phyloP scores from a whole-genome alignment of 345 rosid genomes.

The Salix suchowensis region DNA sequence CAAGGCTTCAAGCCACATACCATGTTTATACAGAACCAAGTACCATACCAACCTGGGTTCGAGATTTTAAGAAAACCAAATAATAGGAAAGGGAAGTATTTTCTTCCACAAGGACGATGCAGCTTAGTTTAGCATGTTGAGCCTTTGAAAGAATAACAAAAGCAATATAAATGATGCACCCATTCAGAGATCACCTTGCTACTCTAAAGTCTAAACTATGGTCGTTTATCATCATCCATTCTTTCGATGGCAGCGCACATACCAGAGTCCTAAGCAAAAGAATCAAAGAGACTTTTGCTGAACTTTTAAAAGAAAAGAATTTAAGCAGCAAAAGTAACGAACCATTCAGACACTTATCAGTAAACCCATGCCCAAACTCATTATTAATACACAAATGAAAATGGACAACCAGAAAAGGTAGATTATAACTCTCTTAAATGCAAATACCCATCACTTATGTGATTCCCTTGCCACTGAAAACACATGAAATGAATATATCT shows the following conservation, averaged over 20 bases:
- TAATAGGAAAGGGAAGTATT: not conserved
- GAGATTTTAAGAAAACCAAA: not conserved
- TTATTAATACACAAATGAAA: not conserved
- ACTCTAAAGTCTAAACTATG: not conserved
- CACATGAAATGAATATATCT: not conserved
- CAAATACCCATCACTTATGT: not conserved
- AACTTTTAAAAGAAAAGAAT: not conserved
- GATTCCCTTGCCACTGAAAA: not conserved
- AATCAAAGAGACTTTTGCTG: not conserved
- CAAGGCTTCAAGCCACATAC: not conserved
- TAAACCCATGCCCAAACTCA: not conserved
- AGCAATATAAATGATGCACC: not conserved
- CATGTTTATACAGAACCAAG: not conserved
- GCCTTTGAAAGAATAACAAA: not conserved
- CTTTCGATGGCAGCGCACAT: not conserved
- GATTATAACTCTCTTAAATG: not conserved
- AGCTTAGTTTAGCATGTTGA: not conserved
- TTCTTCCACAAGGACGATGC: not conserved
- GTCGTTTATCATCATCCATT: not conserved
- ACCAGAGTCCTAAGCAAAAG: not conserved
- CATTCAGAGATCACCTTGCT: not conserved
- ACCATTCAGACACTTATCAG: not conserved
- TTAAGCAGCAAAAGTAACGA: not conserved
- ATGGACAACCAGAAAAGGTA: not conserved
- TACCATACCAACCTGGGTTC: not conserved